These are phyloP conservation scores for Spizellomyces sp. DNA, from an alignment of 192 early-diverging fungal species.

Conservation along the genomic window DNA sequence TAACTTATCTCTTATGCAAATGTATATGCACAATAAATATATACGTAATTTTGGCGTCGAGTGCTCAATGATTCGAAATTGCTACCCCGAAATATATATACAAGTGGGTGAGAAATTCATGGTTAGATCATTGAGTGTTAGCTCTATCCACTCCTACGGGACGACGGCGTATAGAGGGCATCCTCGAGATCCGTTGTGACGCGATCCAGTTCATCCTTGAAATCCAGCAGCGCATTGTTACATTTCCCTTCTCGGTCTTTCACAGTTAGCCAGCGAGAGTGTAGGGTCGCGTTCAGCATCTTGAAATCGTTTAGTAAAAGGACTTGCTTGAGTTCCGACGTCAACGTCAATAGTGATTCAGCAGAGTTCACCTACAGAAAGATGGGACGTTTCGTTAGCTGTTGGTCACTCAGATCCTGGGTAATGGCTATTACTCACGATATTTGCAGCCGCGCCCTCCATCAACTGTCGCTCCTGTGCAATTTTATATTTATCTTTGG, in stretches of 20 bases:
- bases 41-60: too few species aligned
- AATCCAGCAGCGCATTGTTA: conserved; percentile 1
- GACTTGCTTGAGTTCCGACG: conserved; percentile 46
- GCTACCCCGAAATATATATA: too few species aligned
- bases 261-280: conserved; percentile 21
- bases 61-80: too few species aligned
- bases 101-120: too few species aligned
- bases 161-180: conserved; percentile 1
- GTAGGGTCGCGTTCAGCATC: conserved; percentile 31
- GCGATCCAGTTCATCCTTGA: conserved; percentile 8
- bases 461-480: conserved; percentile 44
- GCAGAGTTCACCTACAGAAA: conserved; percentile 29
- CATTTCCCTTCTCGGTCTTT: conserved; percentile 15
- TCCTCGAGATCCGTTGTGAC: conserved; percentile 23
- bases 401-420: too few species aligned
- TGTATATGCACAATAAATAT: too few species aligned
- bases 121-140: too few species aligned
- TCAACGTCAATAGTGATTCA: conserved; percentile 44
- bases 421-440: conserved; percentile 17
- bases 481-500: conserved; percentile 39
- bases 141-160: not conserved
- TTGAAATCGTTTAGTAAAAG: conserved; percentile 46
- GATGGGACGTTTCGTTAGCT: not conserved
- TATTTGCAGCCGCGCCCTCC: conserved; percentile 39
- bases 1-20: too few species aligned